Conservation (phyloP, 495 filamentous ascomycete species). For the Talaromyces stipitatus region DNA sequence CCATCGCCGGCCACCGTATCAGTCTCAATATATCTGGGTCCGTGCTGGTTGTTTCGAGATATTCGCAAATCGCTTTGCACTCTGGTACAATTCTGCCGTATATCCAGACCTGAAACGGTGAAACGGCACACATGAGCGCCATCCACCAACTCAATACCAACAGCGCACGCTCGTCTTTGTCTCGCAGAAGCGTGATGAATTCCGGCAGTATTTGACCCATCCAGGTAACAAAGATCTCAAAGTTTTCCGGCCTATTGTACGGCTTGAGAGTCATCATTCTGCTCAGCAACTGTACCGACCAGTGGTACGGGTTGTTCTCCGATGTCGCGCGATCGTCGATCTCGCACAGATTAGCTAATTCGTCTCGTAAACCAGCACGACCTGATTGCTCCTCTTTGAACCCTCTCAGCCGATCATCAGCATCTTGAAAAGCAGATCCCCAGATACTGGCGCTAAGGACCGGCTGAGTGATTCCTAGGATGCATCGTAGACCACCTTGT, state of each 20-base stretch:
- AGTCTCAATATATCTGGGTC: conserved; percentile 18
- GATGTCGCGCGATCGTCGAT: conserved; percentile 28
- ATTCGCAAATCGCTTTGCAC: conserved; percentile 39
- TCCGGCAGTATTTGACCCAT: conserved; percentile 25
- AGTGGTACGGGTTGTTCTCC: conserved; percentile 32
- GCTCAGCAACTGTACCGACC: conserved; percentile 29
- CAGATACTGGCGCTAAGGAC: conserved; percentile 33
- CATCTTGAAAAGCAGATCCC: conserved; percentile 26
- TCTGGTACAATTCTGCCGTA: conserved; percentile 29
- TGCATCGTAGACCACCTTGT: conserved; percentile 30
- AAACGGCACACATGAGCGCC: conserved; percentile 21
- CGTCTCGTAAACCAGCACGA: conserved; percentile 24
- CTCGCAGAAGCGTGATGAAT: conserved; percentile 24
- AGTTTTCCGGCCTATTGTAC: conserved; percentile 6
- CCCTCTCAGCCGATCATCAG: conserved; percentile 13
- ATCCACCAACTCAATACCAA: conserved; percentile 41
- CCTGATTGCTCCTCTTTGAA: conserved; percentile 26
- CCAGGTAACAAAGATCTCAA: conserved; percentile 21
- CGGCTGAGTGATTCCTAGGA: conserved; percentile 22
- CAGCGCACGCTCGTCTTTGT: conserved; percentile 34
- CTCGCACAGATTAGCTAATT: conserved; percentile 30
- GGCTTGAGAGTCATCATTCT: conserved; percentile 19
- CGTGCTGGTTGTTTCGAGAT: conserved; percentile 22
- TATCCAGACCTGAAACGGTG: conserved; percentile 32
- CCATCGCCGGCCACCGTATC: conserved; percentile 53